Conservation (phyloP, 1,284 basidiomycete genomes). For the Irpex lacteus region DNA sequence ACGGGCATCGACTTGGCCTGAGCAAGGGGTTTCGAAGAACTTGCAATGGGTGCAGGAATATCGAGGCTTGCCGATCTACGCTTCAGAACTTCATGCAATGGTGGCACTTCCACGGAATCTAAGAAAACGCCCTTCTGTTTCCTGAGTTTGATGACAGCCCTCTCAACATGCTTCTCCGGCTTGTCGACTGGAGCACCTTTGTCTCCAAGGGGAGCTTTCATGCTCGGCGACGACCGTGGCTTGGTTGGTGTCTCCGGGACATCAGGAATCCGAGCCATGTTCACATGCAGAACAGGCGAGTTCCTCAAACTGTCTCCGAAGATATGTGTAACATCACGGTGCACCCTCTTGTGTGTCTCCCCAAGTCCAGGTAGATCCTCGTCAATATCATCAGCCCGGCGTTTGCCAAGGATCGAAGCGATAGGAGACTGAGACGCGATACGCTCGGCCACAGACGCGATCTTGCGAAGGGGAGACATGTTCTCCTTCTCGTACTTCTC, state of each 20-base stretch:
- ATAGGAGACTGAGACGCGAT: constrained; percentile 27
- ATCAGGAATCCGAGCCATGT: neutral
- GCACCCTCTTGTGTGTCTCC: constrained; percentile 31
- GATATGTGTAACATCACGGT: constrained; percentile 14
- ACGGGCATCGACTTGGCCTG: neutral
- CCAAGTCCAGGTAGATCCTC: constrained; percentile 23
- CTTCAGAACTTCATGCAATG: constrained; percentile 29
- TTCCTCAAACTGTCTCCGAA: neutral
- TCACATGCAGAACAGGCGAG: neutral
- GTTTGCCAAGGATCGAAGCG: constrained; percentile 38
- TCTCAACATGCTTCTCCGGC: no score
- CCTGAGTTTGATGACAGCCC: constrained; percentile 16
- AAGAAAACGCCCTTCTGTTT: constrained; percentile 49
- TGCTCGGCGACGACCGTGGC: neutral
- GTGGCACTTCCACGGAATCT: constrained; percentile 55
- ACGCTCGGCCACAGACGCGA: constrained; percentile 34
- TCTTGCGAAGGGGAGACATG: constrained; percentile 30
- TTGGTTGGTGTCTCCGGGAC: neutral
- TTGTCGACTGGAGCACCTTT: no score
- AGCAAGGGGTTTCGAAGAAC: neutral
- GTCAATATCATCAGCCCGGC: constrained; percentile 29
- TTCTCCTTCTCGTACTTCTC: constrained; percentile 45
- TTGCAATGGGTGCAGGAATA: neutral
- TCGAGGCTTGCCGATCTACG: constrained; percentile 16
- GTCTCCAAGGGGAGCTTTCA: neutral